A percentile compares a stretch with the other conserved stretches of the same genome.
Conservation (phyloP, 257 asterid genomes). For the Cynanchum wilfordii region DNA sequence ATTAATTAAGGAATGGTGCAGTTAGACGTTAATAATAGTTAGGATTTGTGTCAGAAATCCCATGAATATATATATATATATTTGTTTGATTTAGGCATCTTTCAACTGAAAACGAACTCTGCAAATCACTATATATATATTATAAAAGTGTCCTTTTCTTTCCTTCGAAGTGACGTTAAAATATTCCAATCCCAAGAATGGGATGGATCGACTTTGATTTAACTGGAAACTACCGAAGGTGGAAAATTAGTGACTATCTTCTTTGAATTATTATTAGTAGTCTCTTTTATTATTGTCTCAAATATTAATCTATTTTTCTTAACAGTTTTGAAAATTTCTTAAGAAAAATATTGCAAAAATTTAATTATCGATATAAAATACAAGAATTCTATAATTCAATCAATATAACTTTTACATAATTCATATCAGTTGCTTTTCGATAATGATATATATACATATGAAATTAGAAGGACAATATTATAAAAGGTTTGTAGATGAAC, state of each 20-base stretch:
- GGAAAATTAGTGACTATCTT: not conserved
- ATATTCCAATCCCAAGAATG: not conserved
- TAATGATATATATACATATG: too few relatives aligned
- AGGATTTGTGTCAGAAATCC: conserved; percentile 3
- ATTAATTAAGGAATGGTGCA: not conserved
- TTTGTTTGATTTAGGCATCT: not conserved
- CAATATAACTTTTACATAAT: too few relatives aligned
- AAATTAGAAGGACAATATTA: too few relatives aligned
- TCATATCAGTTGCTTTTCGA: too few relatives aligned
- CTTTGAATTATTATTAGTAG: not conserved
- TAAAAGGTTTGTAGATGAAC: not conserved
- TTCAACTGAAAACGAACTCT: conserved; percentile 3
- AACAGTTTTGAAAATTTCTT: too few relatives aligned
- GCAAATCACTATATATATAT: not conserved
- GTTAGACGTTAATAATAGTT: conserved; percentile 1
- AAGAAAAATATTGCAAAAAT: too few relatives aligned
- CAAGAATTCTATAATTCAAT: too few relatives aligned
- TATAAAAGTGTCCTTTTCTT: not conserved
- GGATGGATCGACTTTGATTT: not conserved
- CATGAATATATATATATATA: not conserved
- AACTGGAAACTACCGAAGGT: not conserved
- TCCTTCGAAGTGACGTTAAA: conserved; percentile 3
- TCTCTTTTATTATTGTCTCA: not conserved
- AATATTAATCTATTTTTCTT: not conserved
- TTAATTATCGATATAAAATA: too few relatives aligned